phyloP scores from a whole-genome alignment of 202 grass and related monocot species.

The Zoysia matrella region DNA sequence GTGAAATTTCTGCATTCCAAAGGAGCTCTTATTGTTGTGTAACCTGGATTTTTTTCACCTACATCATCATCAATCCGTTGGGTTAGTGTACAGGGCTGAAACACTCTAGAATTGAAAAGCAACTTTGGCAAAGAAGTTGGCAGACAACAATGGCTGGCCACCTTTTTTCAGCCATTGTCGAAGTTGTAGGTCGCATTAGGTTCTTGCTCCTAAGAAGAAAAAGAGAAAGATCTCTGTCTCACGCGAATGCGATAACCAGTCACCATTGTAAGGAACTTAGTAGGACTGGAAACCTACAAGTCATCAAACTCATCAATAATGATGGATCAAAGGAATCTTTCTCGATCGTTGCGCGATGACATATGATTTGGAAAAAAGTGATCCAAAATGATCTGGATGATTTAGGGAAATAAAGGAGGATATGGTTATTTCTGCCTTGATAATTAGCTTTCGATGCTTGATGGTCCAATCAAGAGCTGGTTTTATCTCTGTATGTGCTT shows the following conservation, averaged over 20 bases:
- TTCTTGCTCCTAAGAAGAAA: conserved; percentile 14
- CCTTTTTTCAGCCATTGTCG: conserved; percentile 34
- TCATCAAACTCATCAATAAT: conserved; percentile 6
- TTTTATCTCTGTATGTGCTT: not conserved
- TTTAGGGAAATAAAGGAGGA: not conserved
- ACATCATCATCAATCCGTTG: not conserved
- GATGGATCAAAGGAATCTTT: conserved; percentile 42
- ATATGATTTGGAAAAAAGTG: conserved; percentile 33
- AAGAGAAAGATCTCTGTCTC: not conserved
- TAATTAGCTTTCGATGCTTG: not conserved
- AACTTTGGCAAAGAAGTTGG: conserved; percentile 32
- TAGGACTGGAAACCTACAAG: conserved; percentile 38
- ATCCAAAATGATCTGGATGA: not conserved
- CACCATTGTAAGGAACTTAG: conserved; percentile 36
- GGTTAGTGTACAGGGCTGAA: conserved; percentile 7
- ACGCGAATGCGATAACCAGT: not conserved
- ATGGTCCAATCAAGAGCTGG: not conserved
- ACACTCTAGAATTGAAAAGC: conserved; percentile 25
- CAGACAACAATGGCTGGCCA: conserved; percentile 37
- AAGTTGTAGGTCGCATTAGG: conserved; percentile 28
- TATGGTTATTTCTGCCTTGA: not conserved
- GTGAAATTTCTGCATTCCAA: too few relatives aligned
- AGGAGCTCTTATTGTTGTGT: too few relatives aligned
- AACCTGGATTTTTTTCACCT: too few relatives aligned
- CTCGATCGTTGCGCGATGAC: conserved; percentile 22